These are phyloP conservation scores for Globisporangium acanthophoron DNA, from an alignment of 352 stramenopile genomes.

Conservation along the genomic window DNA sequence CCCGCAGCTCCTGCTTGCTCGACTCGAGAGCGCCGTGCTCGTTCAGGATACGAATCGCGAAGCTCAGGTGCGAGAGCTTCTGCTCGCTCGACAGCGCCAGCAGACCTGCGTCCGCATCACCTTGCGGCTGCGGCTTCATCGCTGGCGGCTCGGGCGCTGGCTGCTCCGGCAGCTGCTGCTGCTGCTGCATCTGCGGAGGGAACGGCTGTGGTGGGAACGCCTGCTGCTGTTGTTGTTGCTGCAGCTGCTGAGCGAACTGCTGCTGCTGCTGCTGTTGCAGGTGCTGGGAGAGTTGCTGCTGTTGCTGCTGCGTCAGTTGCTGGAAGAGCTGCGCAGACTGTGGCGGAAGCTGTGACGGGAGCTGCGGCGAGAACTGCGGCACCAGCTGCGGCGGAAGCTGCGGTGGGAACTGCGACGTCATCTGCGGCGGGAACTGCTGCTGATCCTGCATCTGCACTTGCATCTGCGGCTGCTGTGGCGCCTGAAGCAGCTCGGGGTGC, in stretches of 20 bases:
- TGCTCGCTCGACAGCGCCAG: slow-evolving; percentile 7
- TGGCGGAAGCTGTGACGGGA: not conserved
- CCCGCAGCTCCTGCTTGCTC: slow-evolving; percentile 9
- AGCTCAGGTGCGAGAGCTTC: slow-evolving; percentile 11
- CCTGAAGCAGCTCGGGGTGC: not conserved
- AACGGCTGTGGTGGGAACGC: not conserved
- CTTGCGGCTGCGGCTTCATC: not conserved
- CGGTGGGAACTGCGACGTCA: not conserved
- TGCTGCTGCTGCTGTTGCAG: not conserved
- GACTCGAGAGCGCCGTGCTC: slow-evolving; percentile 10
- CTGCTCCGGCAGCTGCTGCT: not conserved
- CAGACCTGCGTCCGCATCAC: not conserved
- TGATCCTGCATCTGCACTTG: not conserved
- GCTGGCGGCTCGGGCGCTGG: not conserved
- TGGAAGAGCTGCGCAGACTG: not conserved
- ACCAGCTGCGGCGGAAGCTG: not conserved
- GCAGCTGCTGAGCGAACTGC: not conserved
- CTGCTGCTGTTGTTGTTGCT: not conserved
- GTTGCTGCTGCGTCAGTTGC: not conserved
- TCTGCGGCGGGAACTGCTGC: not conserved
- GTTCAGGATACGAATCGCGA: slow-evolving; percentile 11
- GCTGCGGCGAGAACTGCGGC: not conserved
- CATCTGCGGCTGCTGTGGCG: not conserved
- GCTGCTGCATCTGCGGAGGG: not conserved
- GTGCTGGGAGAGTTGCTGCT: not conserved